Evolutionary conservation across 1,284 basidiomycete species (phyloP).

Genomic region (Pterulicium gracile): DNA sequence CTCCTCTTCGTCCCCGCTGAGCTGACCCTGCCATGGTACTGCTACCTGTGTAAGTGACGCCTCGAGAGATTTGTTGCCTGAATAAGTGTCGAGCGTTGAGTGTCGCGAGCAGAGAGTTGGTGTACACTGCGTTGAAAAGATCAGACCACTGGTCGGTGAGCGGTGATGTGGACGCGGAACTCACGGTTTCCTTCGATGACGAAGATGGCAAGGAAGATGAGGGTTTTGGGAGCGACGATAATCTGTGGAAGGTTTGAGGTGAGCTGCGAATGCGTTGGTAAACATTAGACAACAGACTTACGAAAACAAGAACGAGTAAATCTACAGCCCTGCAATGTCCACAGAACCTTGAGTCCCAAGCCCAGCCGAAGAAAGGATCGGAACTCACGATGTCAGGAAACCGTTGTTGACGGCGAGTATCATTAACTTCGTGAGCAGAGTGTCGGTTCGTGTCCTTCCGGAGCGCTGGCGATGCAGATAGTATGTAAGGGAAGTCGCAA

Average conservation of each 20-base stretch:
- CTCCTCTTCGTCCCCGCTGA: no score
- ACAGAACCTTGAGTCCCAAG: no score
- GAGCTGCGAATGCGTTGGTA: background rate
- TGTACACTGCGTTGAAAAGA: background rate
- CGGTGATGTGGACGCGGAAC: background rate
- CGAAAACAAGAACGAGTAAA: background rate
- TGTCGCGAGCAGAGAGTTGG: background rate
- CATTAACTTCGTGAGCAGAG: background rate
- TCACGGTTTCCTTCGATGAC: background rate
- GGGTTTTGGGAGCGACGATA: background rate
- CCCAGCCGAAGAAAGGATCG: no score
- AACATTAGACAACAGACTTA: background rate
- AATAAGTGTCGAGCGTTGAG: background rate
- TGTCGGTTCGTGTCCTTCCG: background rate
- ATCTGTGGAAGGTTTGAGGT: no score
- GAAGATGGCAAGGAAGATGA: background rate
- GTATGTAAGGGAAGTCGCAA: background rate
- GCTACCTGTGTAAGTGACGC: no score
- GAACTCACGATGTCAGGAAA: background rate
- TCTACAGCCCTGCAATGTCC: background rate
- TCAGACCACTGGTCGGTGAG: background rate
- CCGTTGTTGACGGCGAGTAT: background rate
- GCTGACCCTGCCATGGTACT: no score
- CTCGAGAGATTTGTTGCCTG: background rate
- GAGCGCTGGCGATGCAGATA: background rate